Conservation (phyloP, 2,329 filamentous ascomycete genomes). For the Stagonosporopsis cucurbitacearum region DNA sequence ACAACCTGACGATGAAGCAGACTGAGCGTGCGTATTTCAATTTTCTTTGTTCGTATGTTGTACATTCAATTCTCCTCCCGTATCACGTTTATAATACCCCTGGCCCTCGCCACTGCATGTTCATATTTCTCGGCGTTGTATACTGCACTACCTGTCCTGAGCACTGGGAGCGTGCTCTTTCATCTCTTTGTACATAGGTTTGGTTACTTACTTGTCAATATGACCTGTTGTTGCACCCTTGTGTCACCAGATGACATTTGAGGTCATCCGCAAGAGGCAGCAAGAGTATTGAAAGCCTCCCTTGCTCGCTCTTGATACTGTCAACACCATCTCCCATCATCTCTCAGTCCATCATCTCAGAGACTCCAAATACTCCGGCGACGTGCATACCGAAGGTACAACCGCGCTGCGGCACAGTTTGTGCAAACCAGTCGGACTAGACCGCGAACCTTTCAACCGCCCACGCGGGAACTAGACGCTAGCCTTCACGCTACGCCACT, state of each 20-base stretch:
- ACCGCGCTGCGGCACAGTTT: slow-evolving; percentile 4
- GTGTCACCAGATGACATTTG: slow-evolving; percentile 13
- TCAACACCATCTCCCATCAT: no score
- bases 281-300: not conserved
- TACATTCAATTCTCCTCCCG: not conserved
- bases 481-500: slow-evolving; percentile 10
- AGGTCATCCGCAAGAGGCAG: slow-evolving; percentile 2
- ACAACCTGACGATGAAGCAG: slow-evolving; percentile 34
- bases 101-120: not conserved
- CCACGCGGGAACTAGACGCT: slow-evolving; percentile 12
- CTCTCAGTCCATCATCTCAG: not conserved
- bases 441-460: slow-evolving; percentile 17
- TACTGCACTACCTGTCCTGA: not conserved
- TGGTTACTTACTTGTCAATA: slow-evolving; percentile 1
- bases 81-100: slow-evolving; percentile 11
- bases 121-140: slow-evolving; percentile 1
- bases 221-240: slow-evolving; percentile 9
- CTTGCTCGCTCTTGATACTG: no score
- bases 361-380: not conserved
- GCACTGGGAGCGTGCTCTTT: not conserved
- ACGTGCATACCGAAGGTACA: not conserved
- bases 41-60: no score
- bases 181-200: slow-evolving; percentile 2
- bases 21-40: not conserved
- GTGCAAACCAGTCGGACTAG: slow-evolving; percentile 10